Percentiles rank a stretch among this genome's conserved stretches.
These are phyloP conservation scores for Massariosphaeria phaeospora DNA, from an alignment of 495 filamentous ascomycete species.

Conservation along the genomic window DNA sequence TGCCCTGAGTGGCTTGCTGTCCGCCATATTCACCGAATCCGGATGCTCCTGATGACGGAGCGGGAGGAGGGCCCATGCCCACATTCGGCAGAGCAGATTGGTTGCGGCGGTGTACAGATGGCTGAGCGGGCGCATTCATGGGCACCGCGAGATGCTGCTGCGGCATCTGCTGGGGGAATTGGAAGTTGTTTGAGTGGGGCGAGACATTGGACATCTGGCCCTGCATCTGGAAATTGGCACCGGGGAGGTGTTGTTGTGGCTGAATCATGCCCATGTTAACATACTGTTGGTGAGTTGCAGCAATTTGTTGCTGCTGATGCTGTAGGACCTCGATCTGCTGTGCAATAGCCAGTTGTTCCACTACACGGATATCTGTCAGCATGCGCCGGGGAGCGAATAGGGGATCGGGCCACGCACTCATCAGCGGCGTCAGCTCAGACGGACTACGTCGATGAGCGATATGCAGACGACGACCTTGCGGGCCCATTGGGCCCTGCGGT, in stretches of 20 bases:
- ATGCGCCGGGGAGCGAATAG: background rate
- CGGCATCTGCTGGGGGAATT: conserved; percentile 78
- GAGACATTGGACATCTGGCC: conserved; percentile 67
- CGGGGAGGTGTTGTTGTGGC: conserved; percentile 70
- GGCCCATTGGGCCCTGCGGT: no score
- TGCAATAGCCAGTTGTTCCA: conserved; percentile 98
- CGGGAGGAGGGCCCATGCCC: conserved; percentile 87
- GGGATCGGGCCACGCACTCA: conserved; percentile 69
- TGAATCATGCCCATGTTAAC: conserved; percentile 92
- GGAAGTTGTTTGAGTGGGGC: conserved; percentile 76
- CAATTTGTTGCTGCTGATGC: conserved; percentile 97
- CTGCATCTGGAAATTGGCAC: conserved; percentile 63
- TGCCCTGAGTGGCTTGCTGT: conserved; percentile 49
- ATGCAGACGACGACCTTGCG: conserved; percentile 79
- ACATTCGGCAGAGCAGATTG: conserved; percentile 94
- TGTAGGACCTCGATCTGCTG: conserved; percentile 98
- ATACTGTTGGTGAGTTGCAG: conserved; percentile 92
- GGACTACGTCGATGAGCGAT: conserved; percentile 97
- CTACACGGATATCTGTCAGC: conserved; percentile 34
- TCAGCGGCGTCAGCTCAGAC: conserved; percentile 94
- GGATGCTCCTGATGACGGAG: conserved; percentile 91
- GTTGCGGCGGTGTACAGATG: conserved; percentile 90
- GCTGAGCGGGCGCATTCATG: conserved; percentile 71
- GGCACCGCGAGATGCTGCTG: conserved; percentile 62
- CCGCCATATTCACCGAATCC: conserved; percentile 78